Evolutionary conservation across 768 basidiomycete genomes (phyloP).

Genomic region (Pilatotrama ljubarskyi): DNA sequence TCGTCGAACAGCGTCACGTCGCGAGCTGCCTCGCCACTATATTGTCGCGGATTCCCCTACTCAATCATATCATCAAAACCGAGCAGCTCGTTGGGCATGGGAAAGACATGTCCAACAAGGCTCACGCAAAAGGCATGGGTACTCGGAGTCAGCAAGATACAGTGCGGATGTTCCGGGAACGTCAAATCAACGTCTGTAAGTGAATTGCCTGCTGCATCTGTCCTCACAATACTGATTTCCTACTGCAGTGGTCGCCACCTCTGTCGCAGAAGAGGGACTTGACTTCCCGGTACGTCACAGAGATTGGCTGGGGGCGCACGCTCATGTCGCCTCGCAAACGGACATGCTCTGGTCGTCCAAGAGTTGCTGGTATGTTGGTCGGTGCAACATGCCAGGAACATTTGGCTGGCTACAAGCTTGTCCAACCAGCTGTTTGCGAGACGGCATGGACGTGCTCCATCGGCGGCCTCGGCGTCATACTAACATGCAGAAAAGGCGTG

Average conservation of each 20-base stretch:
- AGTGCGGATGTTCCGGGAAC: slow-evolving; percentile 63
- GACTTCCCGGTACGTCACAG: slow-evolving; percentile 70
- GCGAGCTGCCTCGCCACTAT: slow-evolving; percentile 69
- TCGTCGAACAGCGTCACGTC: slow-evolving; percentile 83
- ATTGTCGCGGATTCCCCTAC: slow-evolving; percentile 57
- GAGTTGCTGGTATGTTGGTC: slow-evolving; percentile 7
- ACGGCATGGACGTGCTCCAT: not conserved
- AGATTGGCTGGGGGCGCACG: not conserved
- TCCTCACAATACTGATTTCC: not conserved
- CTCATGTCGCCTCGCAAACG: not conserved
- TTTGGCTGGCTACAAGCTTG: slow-evolving; percentile 12
- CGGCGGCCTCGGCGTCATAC: not conserved
- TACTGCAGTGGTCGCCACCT: slow-evolving; percentile 69
- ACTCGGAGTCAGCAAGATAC: slow-evolving; percentile 56
- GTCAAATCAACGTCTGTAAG: slow-evolving; percentile 68
- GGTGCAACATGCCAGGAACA: not conserved
- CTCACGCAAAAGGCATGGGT: slow-evolving; percentile 52
- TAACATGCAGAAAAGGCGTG: slow-evolving; percentile 56
- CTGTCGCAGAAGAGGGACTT: slow-evolving; percentile 90
- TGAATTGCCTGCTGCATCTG: slow-evolving; percentile 15
- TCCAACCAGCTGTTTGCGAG: slow-evolving; percentile 2
- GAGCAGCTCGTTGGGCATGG: slow-evolving; percentile 76
- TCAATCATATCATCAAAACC: slow-evolving; percentile 57
- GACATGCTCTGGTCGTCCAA: slow-evolving; percentile 16
- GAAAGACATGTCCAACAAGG: slow-evolving; percentile 32